phyloP scores from a whole-genome alignment of 176 grass and related monocot genomes.

The Areca catechu region DNA sequence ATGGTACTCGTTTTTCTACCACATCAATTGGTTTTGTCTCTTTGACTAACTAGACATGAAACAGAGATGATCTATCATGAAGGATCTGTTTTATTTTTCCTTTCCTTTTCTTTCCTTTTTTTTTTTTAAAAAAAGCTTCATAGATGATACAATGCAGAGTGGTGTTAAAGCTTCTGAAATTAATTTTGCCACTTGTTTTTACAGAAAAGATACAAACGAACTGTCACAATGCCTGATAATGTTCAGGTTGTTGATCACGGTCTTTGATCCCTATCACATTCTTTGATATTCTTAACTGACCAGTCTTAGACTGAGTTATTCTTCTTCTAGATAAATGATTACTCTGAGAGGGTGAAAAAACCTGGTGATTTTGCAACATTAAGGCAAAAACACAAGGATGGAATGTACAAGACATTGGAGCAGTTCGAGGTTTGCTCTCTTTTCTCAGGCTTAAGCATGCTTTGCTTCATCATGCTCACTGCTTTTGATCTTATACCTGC shows the following conservation, averaged over 20 bases:
- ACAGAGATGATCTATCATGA: too few species aligned
- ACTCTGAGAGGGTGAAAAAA: slow-evolving; percentile 42
- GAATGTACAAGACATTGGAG: slow-evolving; percentile 46
- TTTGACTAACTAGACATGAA: too few species aligned
- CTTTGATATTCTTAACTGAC: too few species aligned
- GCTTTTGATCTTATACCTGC: too few species aligned
- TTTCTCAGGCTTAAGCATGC: too few species aligned
- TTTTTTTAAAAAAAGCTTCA: too few species aligned
- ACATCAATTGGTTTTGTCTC: not conserved
- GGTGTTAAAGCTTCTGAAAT: too few species aligned
- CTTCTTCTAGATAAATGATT: slow-evolving; percentile 31
- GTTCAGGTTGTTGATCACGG: slow-evolving; percentile 28
- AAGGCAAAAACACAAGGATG: slow-evolving; percentile 60
- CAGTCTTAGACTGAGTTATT: not conserved
- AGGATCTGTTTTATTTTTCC: not conserved
- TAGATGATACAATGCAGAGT: too few species aligned
- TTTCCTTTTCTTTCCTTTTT: not conserved
- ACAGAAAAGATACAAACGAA: slow-evolving; percentile 50
- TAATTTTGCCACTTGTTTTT: not conserved
- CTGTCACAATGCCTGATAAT: slow-evolving; percentile 60
- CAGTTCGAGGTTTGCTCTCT: slow-evolving; percentile 43
- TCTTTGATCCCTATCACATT: too few species aligned
- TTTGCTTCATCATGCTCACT: too few species aligned
- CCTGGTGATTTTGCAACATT: slow-evolving; percentile 56
- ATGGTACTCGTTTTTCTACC: not conserved